Evolutionary conservation across 73 alveolate species (phyloP), one percentile per base, ranked within the genome.

Genomic region (Symbiodinium natans): DNA sequence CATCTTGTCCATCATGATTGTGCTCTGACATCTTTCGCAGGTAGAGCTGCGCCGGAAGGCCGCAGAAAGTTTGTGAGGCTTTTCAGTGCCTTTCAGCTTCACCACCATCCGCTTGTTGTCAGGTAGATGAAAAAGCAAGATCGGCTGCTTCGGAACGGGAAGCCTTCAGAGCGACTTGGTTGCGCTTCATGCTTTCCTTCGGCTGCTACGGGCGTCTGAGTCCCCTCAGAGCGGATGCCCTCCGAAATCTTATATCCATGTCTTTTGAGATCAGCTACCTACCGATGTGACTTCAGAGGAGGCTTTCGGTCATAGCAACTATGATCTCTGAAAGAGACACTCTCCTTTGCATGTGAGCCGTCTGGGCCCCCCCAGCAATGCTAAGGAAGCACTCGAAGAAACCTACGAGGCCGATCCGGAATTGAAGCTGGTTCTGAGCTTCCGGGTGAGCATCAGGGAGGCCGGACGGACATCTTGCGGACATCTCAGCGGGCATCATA

Each of bases 331-430:
- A 17, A 8, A 48, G 63, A 48, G 8, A 8, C 63, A 48, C 23
- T 48, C 23, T n/a, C 63, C 63, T 17, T 17, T 48, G 63, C 63
- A 8, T n/a, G n/a, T n/a, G n/a, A 54, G 13, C 74, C 74, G 29
- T 13, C 74, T 15, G 21, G 21, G 13, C 74, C 74, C 29, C 74
- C 74, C 21, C 29, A 15, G 74, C 74, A 15, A 15, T 54, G 13
- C 13, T 15, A 54, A 13, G 94, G 95, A 34, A 15, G 41, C 95
- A 34, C 29, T 88, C 8, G 85, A 88, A 8, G 95, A 88, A 39
- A 40, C 86, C 68, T 88, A 88, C 85, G 95, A 88, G 19, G 95
- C 95, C 68, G 95, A 88, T 43, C 95, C 95, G 3, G 95, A 88
- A 41, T 73, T 88, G 33, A 82, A 75, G 23, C 36, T 88, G 71